Percentiles rank a stretch among this genome's conserved stretches.
Conservation (phyloP, 148 eudicot genomes). For the Rhododendron griersonianum region DNA sequence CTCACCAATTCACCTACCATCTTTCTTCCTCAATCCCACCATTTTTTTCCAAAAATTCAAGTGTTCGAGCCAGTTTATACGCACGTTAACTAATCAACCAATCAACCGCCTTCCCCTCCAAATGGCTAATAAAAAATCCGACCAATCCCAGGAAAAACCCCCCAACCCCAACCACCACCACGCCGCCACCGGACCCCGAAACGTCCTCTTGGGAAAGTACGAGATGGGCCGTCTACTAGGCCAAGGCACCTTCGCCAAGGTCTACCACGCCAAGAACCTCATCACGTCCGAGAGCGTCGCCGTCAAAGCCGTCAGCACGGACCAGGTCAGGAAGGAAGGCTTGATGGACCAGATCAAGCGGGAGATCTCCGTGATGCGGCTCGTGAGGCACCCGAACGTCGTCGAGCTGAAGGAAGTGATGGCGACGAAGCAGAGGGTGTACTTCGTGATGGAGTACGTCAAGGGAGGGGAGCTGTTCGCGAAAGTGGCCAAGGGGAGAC, state of each 20-base stretch:
- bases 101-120: not conserved
- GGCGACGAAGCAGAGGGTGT: slow-evolving; percentile 1
- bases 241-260: slow-evolving; percentile 73
- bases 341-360: slow-evolving; percentile 54
- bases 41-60: too few species aligned
- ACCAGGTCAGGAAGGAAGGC: slow-evolving; percentile 42
- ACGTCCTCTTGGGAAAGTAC: slow-evolving; percentile 48
- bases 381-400: slow-evolving; percentile 21
- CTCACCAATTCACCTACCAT: not conserved
- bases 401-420: not conserved
- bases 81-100: not conserved
- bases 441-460: not conserved
- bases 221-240: slow-evolving; percentile 63
- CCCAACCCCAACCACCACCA: not conserved
- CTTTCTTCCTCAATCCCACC: not conserved
- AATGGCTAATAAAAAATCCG: not conserved
- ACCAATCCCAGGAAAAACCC: not conserved
- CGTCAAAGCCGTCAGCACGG: not conserved
- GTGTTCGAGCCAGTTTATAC: too few species aligned
- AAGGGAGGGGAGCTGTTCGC: slow-evolving; percentile 1
- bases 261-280: slow-evolving; percentile 42
- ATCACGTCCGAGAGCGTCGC: slow-evolving; percentile 10
- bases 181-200: slow-evolving; percentile 9
- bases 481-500: not conserved
- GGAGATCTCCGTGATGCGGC: slow-evolving; percentile 58